phyloP scores from a whole-genome alignment of 208 protist species.

The Wallacemonas sp. region DNA sequence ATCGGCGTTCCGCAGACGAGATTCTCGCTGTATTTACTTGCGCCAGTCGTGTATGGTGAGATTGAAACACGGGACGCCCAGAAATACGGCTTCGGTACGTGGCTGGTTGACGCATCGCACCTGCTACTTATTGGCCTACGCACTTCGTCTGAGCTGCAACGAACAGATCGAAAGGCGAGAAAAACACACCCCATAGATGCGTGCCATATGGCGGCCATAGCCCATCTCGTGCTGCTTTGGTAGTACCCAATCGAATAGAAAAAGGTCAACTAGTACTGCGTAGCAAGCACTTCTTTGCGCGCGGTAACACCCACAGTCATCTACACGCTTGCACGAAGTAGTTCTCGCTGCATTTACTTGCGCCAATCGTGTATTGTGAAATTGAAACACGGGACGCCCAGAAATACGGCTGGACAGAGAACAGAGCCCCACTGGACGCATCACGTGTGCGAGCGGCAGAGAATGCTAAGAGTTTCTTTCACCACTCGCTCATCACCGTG shows the following conservation, averaged over 20 bases:
- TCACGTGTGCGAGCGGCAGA: not conserved
- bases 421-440: not conserved
- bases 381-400: not conserved
- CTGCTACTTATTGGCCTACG: too few relatives aligned
- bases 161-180: too few relatives aligned
- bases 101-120: too few relatives aligned
- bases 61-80: not conserved
- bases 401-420: not conserved
- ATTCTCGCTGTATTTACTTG: too few relatives aligned
- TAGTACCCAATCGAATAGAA: slow-evolving; percentile 24
- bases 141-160: too few relatives aligned
- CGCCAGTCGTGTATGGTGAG: not conserved
- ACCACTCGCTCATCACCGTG: too few relatives aligned
- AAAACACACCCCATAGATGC: too few relatives aligned
- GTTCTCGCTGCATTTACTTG: not conserved
- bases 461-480: too few relatives aligned
- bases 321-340: not conserved
- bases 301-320: not conserved
- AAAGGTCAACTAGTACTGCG: slow-evolving; percentile 24
- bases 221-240: slow-evolving; percentile 29
- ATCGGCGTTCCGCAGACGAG: too few relatives aligned
- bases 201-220: too few relatives aligned
- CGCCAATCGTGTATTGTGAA: not conserved
- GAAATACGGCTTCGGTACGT: not conserved
- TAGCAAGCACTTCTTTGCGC: slow-evolving; percentile 20